These are phyloP conservation scores for Monotropa hypopitys DNA, from an alignment of 179 eudicot genomes.

Conservation along the genomic window DNA sequence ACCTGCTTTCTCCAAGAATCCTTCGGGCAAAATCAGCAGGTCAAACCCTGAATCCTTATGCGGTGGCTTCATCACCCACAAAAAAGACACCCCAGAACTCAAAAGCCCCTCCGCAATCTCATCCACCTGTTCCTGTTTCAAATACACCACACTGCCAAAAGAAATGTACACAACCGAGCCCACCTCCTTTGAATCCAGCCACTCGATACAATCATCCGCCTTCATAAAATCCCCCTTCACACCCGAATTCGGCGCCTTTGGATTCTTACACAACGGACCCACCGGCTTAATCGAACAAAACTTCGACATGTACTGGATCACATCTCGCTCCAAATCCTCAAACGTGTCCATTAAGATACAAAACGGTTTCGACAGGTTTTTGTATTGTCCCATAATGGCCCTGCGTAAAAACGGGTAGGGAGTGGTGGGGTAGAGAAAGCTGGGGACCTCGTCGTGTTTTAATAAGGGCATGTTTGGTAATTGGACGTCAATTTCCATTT, in stretches of 20 bases:
- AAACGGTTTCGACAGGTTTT: conserved; percentile 42
- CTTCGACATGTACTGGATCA: conserved; percentile 31
- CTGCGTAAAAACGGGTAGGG: conserved; percentile 44
- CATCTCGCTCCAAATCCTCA: conserved; percentile 52
- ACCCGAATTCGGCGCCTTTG: conserved; percentile 11
- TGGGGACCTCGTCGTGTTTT: conserved; percentile 69
- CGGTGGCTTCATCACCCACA: conserved; percentile 75
- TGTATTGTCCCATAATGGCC: conserved; percentile 60
- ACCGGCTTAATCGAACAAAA: conserved; percentile 45
- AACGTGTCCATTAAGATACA: conserved; percentile 61
- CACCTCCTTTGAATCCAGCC: conserved; percentile 45
- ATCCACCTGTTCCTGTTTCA: conserved; percentile 52
- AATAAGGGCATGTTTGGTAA: conserved; percentile 49
- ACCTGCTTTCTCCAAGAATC: conserved; percentile 41
- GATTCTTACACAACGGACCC: conserved; percentile 52
- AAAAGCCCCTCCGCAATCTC: conserved; percentile 59
- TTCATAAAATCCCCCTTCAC: conserved; percentile 43
- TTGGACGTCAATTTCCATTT: conserved; percentile 37
- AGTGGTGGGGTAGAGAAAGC: conserved; percentile 54
- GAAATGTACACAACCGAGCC: conserved; percentile 63
- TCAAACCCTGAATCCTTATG: conserved; percentile 11
- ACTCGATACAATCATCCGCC: conserved; percentile 37
- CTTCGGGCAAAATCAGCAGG: conserved; percentile 37
- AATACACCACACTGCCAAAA: conserved; percentile 53
- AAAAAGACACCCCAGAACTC: conserved; percentile 39